These are phyloP conservation scores for Spathaspora boniae DNA, from an alignment of 805 yeast genomes.

Conservation along the genomic window DNA sequence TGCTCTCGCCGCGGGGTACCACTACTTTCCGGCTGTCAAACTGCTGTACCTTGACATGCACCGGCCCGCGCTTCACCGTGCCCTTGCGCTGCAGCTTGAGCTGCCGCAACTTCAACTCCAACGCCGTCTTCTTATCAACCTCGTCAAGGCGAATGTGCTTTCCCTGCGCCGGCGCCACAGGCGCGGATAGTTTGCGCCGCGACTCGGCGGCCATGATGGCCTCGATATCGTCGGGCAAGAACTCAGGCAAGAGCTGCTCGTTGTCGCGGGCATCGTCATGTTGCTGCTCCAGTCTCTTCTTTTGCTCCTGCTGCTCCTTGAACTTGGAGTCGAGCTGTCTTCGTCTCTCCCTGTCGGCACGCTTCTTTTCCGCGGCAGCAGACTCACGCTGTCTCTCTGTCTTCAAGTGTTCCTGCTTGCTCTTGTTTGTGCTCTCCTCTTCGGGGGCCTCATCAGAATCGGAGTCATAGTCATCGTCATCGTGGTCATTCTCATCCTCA, in stretches of 20 bases:
- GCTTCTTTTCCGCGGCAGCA: conserved; percentile 19
- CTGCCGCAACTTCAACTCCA: conserved; percentile 30
- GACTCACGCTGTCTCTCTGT: conserved; percentile 22
- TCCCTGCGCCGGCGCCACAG: conserved; percentile 8
- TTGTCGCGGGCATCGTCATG: too few species aligned
- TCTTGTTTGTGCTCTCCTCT: conserved; percentile 34
- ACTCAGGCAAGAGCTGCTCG: conserved; percentile 40
- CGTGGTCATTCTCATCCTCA: conserved; percentile 13
- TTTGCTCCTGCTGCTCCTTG: conserved; percentile 34
- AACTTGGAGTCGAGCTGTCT: conserved; percentile 30
- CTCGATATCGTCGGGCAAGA: conserved; percentile 39
- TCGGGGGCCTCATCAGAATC: conserved; percentile 40
- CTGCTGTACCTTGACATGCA: conserved; percentile 33
- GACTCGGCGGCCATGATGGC: conserved; percentile 1
- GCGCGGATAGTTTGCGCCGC: too few species aligned
- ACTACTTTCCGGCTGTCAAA: conserved; percentile 19
- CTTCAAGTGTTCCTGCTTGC: conserved; percentile 22
- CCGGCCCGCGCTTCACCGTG: conserved; percentile 37
- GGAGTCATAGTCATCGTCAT: conserved; percentile 19
- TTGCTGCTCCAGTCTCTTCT: conserved; percentile 17
- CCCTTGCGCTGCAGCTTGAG: conserved; percentile 16
- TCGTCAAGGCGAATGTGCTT: conserved; percentile 32
- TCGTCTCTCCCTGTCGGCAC: conserved; percentile 32
- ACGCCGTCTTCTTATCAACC: conserved; percentile 24
- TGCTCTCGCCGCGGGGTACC: conserved; percentile 36